Base-by-base conservation (phyloP, 805 yeast genomes). In the Nakazawaea pomicola region DNA sequence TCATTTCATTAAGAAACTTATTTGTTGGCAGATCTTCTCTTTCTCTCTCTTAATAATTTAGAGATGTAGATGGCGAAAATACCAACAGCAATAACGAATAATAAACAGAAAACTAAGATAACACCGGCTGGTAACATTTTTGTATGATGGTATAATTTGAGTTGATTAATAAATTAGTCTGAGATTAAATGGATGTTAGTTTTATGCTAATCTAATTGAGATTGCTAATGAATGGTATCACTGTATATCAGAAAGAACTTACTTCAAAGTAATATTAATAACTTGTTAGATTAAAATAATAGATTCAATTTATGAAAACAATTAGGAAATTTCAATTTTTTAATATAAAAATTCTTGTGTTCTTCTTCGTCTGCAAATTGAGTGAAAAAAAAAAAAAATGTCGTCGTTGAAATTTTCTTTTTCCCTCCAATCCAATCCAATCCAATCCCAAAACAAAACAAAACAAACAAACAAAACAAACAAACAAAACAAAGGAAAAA, bases 81-180 rank as follows among this genome's bases (percentile, higher is more conserved):
- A 33, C 56, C 50, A 51, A 52, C 53, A 29, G 59, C 65, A 49
- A 63, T 61, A 46, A 72, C 73, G 65, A 74, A 74, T 48, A 76
- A 49, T 58, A 76, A 69, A 50, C 64, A 60, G 66, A 76, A 76
- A 52, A 76, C 82, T 57, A 76, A 68, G 64, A 76, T 76, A 69
- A 76, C 82, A 69, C 82, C 82, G 48, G 78, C 66, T 67, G 82
- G 82, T 47, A 76, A 65, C 82, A 76, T 76, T 60, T 56, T 59
- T 36, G 39, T 43, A n/a, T 25, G 15, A 27, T 6, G 29, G 19
- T 38, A 6, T 7, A 6, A 9, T 28, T 9, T 19, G 20, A 15
- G 18, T 34, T 8, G 16, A 35, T 27, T 35, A 35, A 27, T 27
- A 35, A 25, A 35, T 27, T 23, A 20, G 21, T 24, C 28, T 14